Evolutionary conservation across 2,329 filamentous ascomycete genomes (phyloP), one percentile per base, ranked within the genome.

Genomic region (Periglandula ipomoeae): DNA sequence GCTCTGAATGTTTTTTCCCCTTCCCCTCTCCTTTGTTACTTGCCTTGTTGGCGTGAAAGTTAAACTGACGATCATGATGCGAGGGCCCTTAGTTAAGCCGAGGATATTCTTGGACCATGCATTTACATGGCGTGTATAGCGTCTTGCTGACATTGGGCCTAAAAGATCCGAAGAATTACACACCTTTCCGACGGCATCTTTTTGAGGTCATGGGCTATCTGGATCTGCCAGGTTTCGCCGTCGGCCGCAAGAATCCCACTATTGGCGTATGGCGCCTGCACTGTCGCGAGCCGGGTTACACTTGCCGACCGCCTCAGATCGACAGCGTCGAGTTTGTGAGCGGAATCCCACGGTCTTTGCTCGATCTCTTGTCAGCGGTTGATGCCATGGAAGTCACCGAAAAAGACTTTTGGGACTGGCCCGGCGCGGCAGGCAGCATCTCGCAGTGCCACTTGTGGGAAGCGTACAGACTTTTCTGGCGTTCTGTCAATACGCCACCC

Each of bases 381-480:
- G 45, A 34, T 23, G 26, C 35, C 37, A 23, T 5, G 19, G 45
- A 47, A 9, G 40, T 47, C 8, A n/a, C 37, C 35, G 45, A 47
- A 10, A 37, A 47, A 10, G 45, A 47, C 26, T 26, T 47, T 10
- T 47, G 45, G 45, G 37, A 47, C 37, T 47, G 45, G 45, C 45
- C 45, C 6, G 45, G 45, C 26, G 37, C 45, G 4, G 24, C 37
- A 1, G 45, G 45, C 4, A 47, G 45, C n/a, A 17, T 41, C 9
- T 30, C 35, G 11, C 45, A 47, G 24, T 47, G 26, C 19, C 45
- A 47, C 24, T 23, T 47, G 19, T 47, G 45, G 45, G 45, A 47
- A 22, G 45, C 45, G 2, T 47, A 47, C 15, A 23, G 37, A 32
- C 20, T 47, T 4, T n/a, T 24, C 45, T 15, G 45, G 15, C 37